Percentiles rank a stretch among this genome's conserved stretches.
These are phyloP conservation scores for Phytophthora fragariae DNA, from an alignment of 352 stramenopile species.

Conservation along the genomic window DNA sequence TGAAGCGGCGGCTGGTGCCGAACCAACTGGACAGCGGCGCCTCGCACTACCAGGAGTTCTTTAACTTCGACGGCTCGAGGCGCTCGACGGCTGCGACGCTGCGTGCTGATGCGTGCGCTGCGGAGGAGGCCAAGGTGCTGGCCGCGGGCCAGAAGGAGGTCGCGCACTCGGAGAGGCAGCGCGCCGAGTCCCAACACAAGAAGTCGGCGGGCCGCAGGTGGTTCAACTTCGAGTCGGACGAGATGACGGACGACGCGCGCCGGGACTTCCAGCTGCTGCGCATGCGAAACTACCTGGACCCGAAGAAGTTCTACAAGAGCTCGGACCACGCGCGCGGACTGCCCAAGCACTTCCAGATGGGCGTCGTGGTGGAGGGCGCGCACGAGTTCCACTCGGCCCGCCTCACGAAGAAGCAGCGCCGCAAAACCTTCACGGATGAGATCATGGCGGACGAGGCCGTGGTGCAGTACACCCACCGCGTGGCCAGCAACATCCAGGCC, in stretches of 20 bases:
- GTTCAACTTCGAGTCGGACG: conserved; percentile 93
- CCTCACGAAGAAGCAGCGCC: conserved; percentile 93
- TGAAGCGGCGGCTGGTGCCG: conserved; percentile 49
- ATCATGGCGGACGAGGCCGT: conserved; percentile 92
- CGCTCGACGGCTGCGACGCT: conserved; percentile 37
- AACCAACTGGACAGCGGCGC: conserved; percentile 78
- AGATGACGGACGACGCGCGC: conserved; percentile 89
- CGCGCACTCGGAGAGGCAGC: conserved; percentile 60
- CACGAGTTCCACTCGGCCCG: conserved; percentile 91
- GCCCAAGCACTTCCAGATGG: conserved; percentile 92
- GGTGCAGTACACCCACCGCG: conserved; percentile 89
- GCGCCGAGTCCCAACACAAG: conserved; percentile 56
- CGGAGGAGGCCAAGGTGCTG: conserved; percentile 64
- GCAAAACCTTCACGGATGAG: conserved; percentile 95
- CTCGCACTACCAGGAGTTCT: conserved; percentile 47
- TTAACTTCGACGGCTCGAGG: conserved; percentile 40
- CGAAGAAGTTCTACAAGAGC: conserved; percentile 98
- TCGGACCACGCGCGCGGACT: conserved; percentile 84
- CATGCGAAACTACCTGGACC: conserved; percentile 96
- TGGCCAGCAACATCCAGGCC: conserved; percentile 80
- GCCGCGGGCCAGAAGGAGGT: conserved; percentile 44
- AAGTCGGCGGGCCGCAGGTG: conserved; percentile 81
- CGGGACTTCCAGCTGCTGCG: conserved; percentile 93
- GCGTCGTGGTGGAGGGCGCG: conserved; percentile 93
- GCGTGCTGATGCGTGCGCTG: conserved; percentile 44